phyloP scores from a whole-genome alignment of 768 basidiomycete species.

The Suillus fuscotomentosus region DNA sequence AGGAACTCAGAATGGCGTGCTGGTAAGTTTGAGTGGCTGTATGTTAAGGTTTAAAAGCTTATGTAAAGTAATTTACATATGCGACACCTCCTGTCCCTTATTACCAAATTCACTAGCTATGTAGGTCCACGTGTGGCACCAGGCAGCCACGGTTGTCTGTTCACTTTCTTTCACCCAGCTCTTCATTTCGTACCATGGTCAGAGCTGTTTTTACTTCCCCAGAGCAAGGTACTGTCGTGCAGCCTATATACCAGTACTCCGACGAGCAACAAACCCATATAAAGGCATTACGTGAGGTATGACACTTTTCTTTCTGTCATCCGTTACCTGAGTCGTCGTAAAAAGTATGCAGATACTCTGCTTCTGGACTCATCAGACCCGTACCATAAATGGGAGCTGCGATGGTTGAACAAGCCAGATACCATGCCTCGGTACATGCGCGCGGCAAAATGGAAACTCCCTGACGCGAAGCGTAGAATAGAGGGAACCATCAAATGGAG shows the following conservation, averaged over 20 bases:
- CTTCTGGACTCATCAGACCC: constrained; percentile 64
- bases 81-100: too few relatives aligned
- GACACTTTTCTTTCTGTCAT: constrained; percentile 14
- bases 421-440: constrained; percentile 75
- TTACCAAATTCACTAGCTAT: background rate
- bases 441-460: constrained; percentile 80
- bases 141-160: background rate
- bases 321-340: background rate
- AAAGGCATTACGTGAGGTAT: constrained; percentile 59
- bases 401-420: constrained; percentile 71
- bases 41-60: too few relatives aligned
- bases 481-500: constrained; percentile 83
- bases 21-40: too few relatives aligned
- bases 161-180: background rate
- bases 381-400: constrained; percentile 74
- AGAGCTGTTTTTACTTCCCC: constrained; percentile 55
- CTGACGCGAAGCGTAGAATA: constrained; percentile 76
- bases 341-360: constrained; percentile 66
- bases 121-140: background rate
- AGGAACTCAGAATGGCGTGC: too few relatives aligned
- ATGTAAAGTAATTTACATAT: too few relatives aligned
- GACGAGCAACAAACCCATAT: constrained; percentile 62
- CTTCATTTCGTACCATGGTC: constrained; percentile 28
- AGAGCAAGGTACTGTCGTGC: constrained; percentile 48
- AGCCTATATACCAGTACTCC: constrained; percentile 58